These are phyloP conservation scores for Colletotrichum camelliae DNA, from an alignment of 2,329 filamentous ascomycete species.

Conservation along the genomic window DNA sequence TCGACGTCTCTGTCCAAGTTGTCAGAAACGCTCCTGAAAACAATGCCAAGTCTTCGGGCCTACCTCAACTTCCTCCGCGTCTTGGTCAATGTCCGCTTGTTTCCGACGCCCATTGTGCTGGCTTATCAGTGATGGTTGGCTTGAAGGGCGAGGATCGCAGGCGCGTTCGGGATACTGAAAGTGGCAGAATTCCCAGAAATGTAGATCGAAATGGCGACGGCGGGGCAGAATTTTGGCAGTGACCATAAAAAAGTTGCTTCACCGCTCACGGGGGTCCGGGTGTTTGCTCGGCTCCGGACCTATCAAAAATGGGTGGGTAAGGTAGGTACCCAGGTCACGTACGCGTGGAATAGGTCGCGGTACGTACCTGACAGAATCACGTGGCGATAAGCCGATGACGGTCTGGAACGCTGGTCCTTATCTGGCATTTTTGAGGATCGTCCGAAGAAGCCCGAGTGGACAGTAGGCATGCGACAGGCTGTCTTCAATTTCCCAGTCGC, in stretches of 20 bases:
- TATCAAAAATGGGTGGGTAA: not conserved
- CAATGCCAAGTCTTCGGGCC: slow-evolving; percentile 17
- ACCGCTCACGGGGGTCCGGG: not conserved
- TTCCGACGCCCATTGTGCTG: slow-evolving; percentile 69
- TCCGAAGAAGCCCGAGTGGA: not conserved
- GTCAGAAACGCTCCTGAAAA: not conserved
- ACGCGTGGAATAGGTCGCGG: too few relatives aligned
- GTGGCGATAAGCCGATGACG: not conserved
- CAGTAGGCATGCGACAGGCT: slow-evolving; percentile 4
- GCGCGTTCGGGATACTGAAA: not conserved
- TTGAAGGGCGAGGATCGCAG: too few relatives aligned
- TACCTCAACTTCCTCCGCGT: slow-evolving; percentile 76
- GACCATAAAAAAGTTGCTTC: slow-evolving; percentile 10
- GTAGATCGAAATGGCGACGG: not conserved
- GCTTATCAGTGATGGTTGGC: not conserved
- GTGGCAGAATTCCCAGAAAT: slow-evolving; percentile 7
- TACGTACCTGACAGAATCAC: not conserved
- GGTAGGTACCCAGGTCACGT: too few relatives aligned
- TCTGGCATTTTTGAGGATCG: slow-evolving; percentile 1
- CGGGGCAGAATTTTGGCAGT: slow-evolving; percentile 8
- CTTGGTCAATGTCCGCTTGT: slow-evolving; percentile 73
- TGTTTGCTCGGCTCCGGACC: not conserved
- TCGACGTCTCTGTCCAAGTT: slow-evolving; percentile 77
- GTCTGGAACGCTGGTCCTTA: not conserved
- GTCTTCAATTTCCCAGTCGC: not conserved